Evolutionary conservation across 225 moss, liverwort and hornwort species (phyloP), one percentile per base, ranked within the genome.

Genomic region (Neckera pumila): DNA sequence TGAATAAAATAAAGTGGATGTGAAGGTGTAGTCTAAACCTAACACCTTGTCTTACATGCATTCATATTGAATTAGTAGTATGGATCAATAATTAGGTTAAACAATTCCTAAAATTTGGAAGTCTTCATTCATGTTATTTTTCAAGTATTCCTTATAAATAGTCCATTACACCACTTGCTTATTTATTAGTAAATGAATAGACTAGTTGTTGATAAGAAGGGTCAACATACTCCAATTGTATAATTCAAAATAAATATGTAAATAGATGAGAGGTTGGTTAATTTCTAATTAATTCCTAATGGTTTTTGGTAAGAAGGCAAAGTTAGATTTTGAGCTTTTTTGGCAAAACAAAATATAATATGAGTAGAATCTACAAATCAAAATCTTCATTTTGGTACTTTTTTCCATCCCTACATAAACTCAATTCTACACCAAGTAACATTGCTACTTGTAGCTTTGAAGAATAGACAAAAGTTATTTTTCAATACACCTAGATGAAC

Each of bases 61-160:
- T 1, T 38, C 38, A 58, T 79, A 4, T 11, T 0, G 1, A 0
- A 38, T 38, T 0, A 0, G 0, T 11, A 14, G 15, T 6, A 56
- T 26, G 1, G 2, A 27, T 27, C 17, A 53, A 6, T 53, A 53
- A 53, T 53, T 53, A 79, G 27, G 10, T 27, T 17, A 10, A 38
- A 74, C 2, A 57, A 0, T 79, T 7, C 2, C 17, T 17, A 38
- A 40, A 79, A 28, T 79, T 57, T 38, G 5, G 17, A 57, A 5
- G 12, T 58, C 38, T 38, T 58, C 38, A 26, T 25, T 57, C 3
- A 27, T 17, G 1, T 38, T 27, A 17, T 1, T 15, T 7, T 79
- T 27, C 5, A 17, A 58, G 5, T 7, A 40, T 38, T 11, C 2
- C 1, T 1, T 79, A 1, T 27, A 3, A 27, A 38, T 79, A 38